Evolutionary conservation across 2,329 filamentous ascomycete genomes (phyloP).

Genomic region (Penicillium sp.): DNA sequence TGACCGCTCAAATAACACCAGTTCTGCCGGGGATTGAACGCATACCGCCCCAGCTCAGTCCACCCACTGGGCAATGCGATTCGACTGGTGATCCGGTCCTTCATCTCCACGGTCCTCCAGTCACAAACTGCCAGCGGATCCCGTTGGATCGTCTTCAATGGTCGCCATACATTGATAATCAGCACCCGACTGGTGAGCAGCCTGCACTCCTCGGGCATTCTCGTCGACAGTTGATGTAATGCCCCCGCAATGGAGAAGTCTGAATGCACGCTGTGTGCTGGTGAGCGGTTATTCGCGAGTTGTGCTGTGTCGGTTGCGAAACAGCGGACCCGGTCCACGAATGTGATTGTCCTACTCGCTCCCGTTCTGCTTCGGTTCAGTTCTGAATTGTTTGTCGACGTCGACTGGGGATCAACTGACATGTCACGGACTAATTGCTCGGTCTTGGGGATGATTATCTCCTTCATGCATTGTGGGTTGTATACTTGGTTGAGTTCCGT

Average conservation of each 20-base stretch:
- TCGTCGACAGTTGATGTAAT: slow-evolving; percentile 4
- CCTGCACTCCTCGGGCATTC: slow-evolving; percentile 11
- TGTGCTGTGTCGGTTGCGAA: slow-evolving; percentile 30
- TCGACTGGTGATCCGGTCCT: slow-evolving; percentile 12
- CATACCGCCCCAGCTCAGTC: slow-evolving; percentile 19
- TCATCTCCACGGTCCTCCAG: slow-evolving; percentile 14
- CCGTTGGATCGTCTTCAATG: slow-evolving; percentile 21
- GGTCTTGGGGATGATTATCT: slow-evolving; percentile 12
- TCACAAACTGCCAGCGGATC: slow-evolving; percentile 28
- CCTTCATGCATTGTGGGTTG: slow-evolving; percentile 18
- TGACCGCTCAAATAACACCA: slow-evolving; percentile 21
- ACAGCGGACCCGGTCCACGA: slow-evolving; percentile 64
- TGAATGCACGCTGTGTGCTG: slow-evolving; percentile 24
- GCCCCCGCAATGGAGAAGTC: slow-evolving; percentile 16
- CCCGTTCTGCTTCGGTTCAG: slow-evolving; percentile 50
- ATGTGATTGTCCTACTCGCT: slow-evolving; percentile 59
- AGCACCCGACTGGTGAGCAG: slow-evolving; percentile 13
- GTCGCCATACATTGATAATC: slow-evolving; percentile 27
- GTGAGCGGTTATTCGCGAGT: slow-evolving; percentile 16
- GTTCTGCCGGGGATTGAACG: slow-evolving; percentile 12
- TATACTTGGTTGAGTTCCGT: slow-evolving; percentile 34
- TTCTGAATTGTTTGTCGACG: not conserved
- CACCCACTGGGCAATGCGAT: slow-evolving; percentile 14
- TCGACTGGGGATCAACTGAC: slow-evolving; percentile 1
- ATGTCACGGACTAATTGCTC: slow-evolving; percentile 11